Percentiles rank a stretch among this genome's conserved stretches.
These are phyloP conservation scores for Conringia planisiliqua DNA, from an alignment of 345 rosid species.

Conservation along the genomic window DNA sequence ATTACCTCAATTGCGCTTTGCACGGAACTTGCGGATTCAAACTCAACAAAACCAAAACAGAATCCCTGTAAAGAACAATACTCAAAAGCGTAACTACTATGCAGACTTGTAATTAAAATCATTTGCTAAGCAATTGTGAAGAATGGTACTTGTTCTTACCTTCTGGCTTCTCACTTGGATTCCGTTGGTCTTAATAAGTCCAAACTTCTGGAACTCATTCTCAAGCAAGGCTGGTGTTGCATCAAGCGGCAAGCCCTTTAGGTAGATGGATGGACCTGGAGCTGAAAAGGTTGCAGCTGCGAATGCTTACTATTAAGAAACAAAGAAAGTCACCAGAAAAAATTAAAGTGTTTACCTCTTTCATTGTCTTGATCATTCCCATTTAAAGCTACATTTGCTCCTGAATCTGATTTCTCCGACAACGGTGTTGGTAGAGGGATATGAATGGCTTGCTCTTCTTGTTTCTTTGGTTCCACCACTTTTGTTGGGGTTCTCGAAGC, in stretches of 20 bases:
- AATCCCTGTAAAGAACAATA: constrained; percentile 56
- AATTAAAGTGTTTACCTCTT: constrained; percentile 32
- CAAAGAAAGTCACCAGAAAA: not conserved
- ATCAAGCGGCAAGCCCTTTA: constrained; percentile 75
- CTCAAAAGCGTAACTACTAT: not conserved
- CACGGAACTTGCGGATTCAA: constrained; percentile 71
- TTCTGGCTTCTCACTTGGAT: constrained; percentile 80
- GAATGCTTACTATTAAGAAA: not conserved
- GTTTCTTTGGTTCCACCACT: constrained; percentile 53
- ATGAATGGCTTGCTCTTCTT: constrained; percentile 49
- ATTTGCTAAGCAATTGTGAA: not conserved
- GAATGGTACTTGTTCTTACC: constrained; percentile 38
- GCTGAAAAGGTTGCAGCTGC: constrained; percentile 33
- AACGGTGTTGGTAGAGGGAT: constrained; percentile 40
- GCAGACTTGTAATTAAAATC: not conserved
- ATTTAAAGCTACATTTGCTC: constrained; percentile 47
- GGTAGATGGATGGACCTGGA: constrained; percentile 80
- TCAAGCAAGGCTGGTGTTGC: constrained; percentile 66
- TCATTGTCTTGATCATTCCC: constrained; percentile 61
- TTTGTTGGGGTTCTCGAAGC: constrained; percentile 45
- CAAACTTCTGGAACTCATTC: constrained; percentile 87
- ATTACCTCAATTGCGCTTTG: constrained; percentile 91
- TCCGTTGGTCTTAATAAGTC: constrained; percentile 70
- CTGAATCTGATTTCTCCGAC: constrained; percentile 45
- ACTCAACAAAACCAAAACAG: constrained; percentile 96